These are phyloP conservation scores for Mucuna pruriens DNA, from an alignment of 306 rosid species.

Conservation along the genomic window DNA sequence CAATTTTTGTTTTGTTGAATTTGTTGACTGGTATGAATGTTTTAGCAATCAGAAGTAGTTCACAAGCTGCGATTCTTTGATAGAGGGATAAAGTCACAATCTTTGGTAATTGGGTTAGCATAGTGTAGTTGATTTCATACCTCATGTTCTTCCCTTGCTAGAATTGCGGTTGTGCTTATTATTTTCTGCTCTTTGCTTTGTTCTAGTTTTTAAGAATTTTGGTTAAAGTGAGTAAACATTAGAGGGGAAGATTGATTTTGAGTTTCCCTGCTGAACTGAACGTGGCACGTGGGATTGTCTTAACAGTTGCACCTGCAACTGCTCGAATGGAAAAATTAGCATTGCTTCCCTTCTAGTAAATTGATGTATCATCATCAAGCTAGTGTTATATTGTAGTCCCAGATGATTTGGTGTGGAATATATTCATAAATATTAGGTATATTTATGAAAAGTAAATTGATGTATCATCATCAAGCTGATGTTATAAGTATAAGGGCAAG, in stretches of 20 bases:
- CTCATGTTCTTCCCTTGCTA: not conserved
- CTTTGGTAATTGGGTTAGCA: not conserved
- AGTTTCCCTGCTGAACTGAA: not conserved
- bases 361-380: too few species aligned
- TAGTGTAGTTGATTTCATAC: not conserved
- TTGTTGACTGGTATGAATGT: not conserved
- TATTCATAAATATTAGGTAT: slow-evolving; percentile 3
- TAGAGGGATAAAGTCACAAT: not conserved
- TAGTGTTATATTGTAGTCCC: too few species aligned
- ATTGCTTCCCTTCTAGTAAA: not conserved
- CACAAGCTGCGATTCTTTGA: slow-evolving; percentile 20
- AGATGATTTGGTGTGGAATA: not conserved
- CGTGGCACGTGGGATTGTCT: not conserved
- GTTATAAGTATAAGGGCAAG: not conserved
- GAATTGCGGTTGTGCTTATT: not conserved
- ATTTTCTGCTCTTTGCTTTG: not conserved
- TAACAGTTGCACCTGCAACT: not conserved
- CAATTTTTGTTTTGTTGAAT: not conserved
- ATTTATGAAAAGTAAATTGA: not conserved
- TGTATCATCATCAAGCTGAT: not conserved
- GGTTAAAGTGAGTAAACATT: not conserved
- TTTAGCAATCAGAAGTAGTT: slow-evolving; percentile 15
- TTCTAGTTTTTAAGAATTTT: not conserved
- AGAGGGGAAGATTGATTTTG: not conserved
- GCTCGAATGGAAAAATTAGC: not conserved